These are phyloP conservation scores for Sclerotinia sclerotiorum DNA, from an alignment of 2,329 filamentous ascomycete genomes.

Conservation along the genomic window DNA sequence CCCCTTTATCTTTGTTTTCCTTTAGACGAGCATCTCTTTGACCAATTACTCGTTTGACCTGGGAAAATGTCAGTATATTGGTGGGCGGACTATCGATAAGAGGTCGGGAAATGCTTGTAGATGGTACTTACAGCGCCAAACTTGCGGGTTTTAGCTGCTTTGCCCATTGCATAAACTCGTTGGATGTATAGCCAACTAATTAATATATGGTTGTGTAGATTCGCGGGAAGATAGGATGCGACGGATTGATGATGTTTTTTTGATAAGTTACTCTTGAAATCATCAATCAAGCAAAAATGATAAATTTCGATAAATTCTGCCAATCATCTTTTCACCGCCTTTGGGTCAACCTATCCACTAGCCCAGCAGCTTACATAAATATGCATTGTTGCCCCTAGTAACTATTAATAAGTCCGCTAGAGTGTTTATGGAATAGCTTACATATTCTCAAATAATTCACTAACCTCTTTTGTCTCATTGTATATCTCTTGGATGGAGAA, in stretches of 20 bases:
- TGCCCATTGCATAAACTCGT: conserved; percentile 63
- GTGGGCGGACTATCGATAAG: conserved; percentile 29
- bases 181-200: not conserved
- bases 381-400: not conserved
- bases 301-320: conserved; percentile 23
- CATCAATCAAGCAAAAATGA: conserved; percentile 17
- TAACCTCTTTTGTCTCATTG: not conserved
- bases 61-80: conserved; percentile 11
- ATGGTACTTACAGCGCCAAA: conserved; percentile 63
- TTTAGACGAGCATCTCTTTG: conserved; percentile 78
- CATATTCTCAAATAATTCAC: not conserved
- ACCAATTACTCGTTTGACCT: conserved; percentile 78
- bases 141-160: conserved; percentile 87
- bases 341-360: not conserved
- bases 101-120: not conserved
- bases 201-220: not conserved
- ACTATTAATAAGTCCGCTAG: not conserved
- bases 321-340: not conserved
- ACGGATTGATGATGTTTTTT: not conserved
- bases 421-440: not conserved
- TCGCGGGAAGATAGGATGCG: not conserved
- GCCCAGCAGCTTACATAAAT: not conserved
- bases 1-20: conserved; percentile 71
- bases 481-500: conserved; percentile 14
- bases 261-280: not conserved